These are phyloP conservation scores for Tolypocladium amazonense DNA, from an alignment of 2,329 filamentous ascomycete genomes.

Conservation along the genomic window DNA sequence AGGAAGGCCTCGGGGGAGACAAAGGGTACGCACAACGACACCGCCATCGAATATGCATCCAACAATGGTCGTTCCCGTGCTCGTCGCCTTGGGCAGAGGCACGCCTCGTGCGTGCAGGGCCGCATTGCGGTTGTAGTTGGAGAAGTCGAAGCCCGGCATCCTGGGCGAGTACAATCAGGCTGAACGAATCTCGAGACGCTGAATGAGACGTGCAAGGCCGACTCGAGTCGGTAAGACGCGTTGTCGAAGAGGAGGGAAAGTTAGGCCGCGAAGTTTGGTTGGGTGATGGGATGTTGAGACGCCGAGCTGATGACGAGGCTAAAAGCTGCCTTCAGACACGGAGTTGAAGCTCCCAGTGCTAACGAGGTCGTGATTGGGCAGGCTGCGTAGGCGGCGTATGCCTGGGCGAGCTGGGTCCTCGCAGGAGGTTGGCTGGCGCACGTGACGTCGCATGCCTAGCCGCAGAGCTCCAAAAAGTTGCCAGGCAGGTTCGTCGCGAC, in stretches of 20 bases:
- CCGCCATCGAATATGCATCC: slow-evolving; percentile 94
- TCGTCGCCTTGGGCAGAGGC: slow-evolving; percentile 92
- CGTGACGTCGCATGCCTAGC: slow-evolving; percentile 10
- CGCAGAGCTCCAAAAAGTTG: slow-evolving; percentile 11
- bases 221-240: background rate
- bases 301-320: slow-evolving; percentile 43
- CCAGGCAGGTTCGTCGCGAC: slow-evolving; percentile 6
- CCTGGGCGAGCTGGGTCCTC: background rate
- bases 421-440: slow-evolving; percentile 5
- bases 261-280: background rate
- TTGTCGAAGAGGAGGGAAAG: background rate
- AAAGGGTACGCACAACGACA: slow-evolving; percentile 62
- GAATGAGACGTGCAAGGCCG: slow-evolving; percentile 1
- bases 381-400: slow-evolving; percentile 6
- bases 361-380: slow-evolving; percentile 15
- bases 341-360: slow-evolving; percentile 12
- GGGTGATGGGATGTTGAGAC: slow-evolving; percentile 6
- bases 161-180: slow-evolving; percentile 18
- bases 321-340: slow-evolving; percentile 34
- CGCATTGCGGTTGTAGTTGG: slow-evolving; percentile 98
- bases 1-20: background rate
- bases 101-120: slow-evolving; percentile 90
- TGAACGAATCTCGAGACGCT: background rate
- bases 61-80: slow-evolving; percentile 97
- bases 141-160: slow-evolving; percentile 99